Evolutionary conservation across 805 yeast genomes (phyloP).

Genomic region (Wickerhamiella sorbophila): DNA sequence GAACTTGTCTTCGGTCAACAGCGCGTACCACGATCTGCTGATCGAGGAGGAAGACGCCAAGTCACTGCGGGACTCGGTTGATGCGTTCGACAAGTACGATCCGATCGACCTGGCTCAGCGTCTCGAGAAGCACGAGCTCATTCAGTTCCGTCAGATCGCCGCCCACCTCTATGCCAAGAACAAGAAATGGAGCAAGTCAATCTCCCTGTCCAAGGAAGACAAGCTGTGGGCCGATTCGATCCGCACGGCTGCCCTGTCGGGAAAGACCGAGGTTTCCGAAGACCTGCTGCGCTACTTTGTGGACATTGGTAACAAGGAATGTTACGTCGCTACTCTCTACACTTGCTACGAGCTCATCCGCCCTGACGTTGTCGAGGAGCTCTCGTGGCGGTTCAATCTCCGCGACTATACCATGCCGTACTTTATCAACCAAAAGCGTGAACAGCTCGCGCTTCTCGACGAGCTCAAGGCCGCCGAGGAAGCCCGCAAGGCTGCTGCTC

Average conservation of each 20-base stretch:
- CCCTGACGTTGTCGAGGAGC: constrained; percentile 73
- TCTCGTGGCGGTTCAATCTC: constrained; percentile 81
- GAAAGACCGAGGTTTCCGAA: constrained; percentile 67
- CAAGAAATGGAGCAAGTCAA: constrained; percentile 84
- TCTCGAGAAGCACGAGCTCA: constrained; percentile 77
- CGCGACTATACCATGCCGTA: constrained; percentile 83
- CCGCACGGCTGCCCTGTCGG: constrained; percentile 76
- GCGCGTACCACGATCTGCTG: constrained; percentile 87
- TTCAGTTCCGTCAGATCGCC: constrained; percentile 92
- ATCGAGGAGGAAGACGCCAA: constrained; percentile 95
- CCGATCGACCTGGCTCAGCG: constrained; percentile 83
- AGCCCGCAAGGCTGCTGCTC: constrained; percentile 41
- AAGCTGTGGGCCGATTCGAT: constrained; percentile 91
- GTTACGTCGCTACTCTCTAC: constrained; percentile 80
- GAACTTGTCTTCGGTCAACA: constrained; percentile 81
- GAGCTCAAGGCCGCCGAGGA: constrained; percentile 58
- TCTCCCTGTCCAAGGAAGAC: constrained; percentile 77
- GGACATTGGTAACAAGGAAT: constrained; percentile 92
- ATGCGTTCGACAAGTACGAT: constrained; percentile 81
- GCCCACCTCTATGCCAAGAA: constrained; percentile 87
- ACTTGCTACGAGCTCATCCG: constrained; percentile 68
- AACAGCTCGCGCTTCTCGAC: constrained; percentile 52
- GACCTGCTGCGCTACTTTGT: constrained; percentile 84
- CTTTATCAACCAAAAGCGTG: constrained; percentile 69
- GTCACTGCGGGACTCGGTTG: constrained; percentile 75